These are phyloP conservation scores for Coemansia brasiliensis DNA, from an alignment of 192 early-diverging fungal species.

Conservation along the genomic window DNA sequence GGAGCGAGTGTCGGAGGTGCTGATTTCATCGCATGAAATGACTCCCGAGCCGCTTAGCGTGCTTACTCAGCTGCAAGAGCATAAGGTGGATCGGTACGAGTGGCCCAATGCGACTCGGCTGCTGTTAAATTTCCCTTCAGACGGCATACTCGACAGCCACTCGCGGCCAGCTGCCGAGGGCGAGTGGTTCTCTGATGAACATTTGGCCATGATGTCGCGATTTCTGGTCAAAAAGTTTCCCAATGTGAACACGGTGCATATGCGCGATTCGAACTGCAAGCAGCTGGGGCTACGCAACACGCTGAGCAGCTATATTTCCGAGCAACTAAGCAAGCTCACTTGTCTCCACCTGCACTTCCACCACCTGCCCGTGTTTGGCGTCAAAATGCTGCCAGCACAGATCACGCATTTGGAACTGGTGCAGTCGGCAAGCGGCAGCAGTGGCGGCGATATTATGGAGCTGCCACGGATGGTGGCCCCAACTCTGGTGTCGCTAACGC, in stretches of 20 bases:
- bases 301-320: conserved; percentile 26
- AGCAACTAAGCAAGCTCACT: conserved; percentile 14
- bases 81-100: too few relatives aligned
- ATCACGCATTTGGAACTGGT: conserved; percentile 33
- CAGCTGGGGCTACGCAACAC: conserved; percentile 31
- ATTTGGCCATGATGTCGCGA: conserved; percentile 15
- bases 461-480: conserved; percentile 36
- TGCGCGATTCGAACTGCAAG: conserved; percentile 28
- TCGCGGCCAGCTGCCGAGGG: background rate
- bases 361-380: conserved; percentile 38
- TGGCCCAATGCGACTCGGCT: background rate
- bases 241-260: conserved; percentile 16
- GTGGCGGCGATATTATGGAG: conserved; percentile 32
- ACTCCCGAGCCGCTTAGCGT: too few relatives aligned
- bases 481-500: conserved; percentile 22
- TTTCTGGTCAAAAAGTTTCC: conserved; percentile 19
- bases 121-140: conserved; percentile 27
- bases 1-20: too few relatives aligned
- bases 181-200: conserved; percentile 39
- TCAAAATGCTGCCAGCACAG: conserved; percentile 35
- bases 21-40: too few relatives aligned
- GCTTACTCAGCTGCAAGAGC: too few relatives aligned
- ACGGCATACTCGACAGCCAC: conserved; percentile 31
- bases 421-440: conserved; percentile 5
- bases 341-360: conserved; percentile 22